These are phyloP conservation scores for Mortierella sp. DNA, from an alignment of 371 early-diverging fungal genomes.

Conservation along the genomic window DNA sequence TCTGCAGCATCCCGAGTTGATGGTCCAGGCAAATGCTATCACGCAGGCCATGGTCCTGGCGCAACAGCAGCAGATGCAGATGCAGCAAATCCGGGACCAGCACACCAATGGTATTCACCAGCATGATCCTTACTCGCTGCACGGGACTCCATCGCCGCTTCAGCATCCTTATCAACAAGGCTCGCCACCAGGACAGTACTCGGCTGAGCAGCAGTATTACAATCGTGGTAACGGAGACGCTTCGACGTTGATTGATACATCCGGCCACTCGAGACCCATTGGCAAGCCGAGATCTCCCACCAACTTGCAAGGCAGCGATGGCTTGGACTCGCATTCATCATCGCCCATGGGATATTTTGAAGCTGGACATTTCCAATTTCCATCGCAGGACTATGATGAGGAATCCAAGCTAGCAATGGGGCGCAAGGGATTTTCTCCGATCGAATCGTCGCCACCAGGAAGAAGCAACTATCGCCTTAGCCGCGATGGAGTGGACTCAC, in stretches of 20 bases:
- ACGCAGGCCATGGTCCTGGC: slow-evolving; percentile 53
- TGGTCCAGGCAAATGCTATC: slow-evolving; percentile 53
- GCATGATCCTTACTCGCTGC: slow-evolving; percentile 3
- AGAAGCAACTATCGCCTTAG: slow-evolving; percentile 11
- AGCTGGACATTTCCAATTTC: slow-evolving; percentile 7
- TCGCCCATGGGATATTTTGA: slow-evolving; percentile 22
- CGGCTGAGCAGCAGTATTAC: slow-evolving; percentile 16
- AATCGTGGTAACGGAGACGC: not conserved
- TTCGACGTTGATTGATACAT: not conserved
- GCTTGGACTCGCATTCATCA: slow-evolving; percentile 10
- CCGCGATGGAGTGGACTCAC: slow-evolving; percentile 20
- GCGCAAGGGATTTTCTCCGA: slow-evolving; percentile 35
- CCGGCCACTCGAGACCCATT: slow-evolving; percentile 4
- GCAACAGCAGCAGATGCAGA: slow-evolving; percentile 38
- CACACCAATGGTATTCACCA: slow-evolving; percentile 3
- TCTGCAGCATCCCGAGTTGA: slow-evolving; percentile 43
- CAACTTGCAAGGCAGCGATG: slow-evolving; percentile 8
- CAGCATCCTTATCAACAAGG: slow-evolving; percentile 21
- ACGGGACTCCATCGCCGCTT: not conserved
- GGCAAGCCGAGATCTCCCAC: slow-evolving; percentile 23
- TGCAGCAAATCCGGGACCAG: slow-evolving; percentile 11
- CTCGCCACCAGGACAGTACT: slow-evolving; percentile 18
- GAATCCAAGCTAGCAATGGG: slow-evolving; percentile 29
- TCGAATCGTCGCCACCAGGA: not conserved
- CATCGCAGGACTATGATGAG: slow-evolving; percentile 10